Base-by-base conservation (phyloP, 768 basidiomycete genomes). In the Tephrocybe sp. region DNA sequence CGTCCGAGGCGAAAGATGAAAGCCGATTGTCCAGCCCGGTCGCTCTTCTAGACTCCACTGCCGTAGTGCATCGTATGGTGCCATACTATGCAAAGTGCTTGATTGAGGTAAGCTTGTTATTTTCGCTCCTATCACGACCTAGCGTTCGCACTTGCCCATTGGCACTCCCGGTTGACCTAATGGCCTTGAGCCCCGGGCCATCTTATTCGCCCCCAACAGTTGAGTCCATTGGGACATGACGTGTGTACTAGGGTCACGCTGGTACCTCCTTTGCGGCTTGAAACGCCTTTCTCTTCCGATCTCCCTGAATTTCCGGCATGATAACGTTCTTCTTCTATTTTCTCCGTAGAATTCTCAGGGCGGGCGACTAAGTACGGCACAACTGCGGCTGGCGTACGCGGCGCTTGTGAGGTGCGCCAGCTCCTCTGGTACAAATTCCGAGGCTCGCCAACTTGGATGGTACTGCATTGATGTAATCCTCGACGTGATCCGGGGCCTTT, bases 81-180 rank as follows among this genome's bases (percentile, higher is more conserved):
- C 88, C 89, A 0, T 90, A 86, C 61, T 95, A 95, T 65, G 75
- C 81, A 1, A 66, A 70, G 32, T 85, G 84, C 62, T 70, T 95
- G 15, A 77, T 93, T 37, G 80, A 87, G 68, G 92, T 90, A 53
- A 61, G 73, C 50, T 44, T 43, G 36, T 17, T 33, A n/a, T 38
- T 25, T 42, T 36, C 33, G 15, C 30, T 38, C 42, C 40, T 45
- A 33, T 42, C 17, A 17, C 21, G 39, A 38, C n/a, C 5, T n/a
- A 20, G 12, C 49, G 30, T 30, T 45, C 42, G 40, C 10, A 20
- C 20, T 14, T 30, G 9, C 12, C 30, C 4, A 20, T 18, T 3
- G 9, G 15, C 41, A 11, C 21, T 8, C 15, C n/a, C n/a, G n/a
- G 34, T 42, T 32, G 15, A 44, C 18, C 25, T 48, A 26, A 32